Base-by-base conservation (phyloP, 1,139 yeast genomes). In the Taphrina sp. region DNA sequence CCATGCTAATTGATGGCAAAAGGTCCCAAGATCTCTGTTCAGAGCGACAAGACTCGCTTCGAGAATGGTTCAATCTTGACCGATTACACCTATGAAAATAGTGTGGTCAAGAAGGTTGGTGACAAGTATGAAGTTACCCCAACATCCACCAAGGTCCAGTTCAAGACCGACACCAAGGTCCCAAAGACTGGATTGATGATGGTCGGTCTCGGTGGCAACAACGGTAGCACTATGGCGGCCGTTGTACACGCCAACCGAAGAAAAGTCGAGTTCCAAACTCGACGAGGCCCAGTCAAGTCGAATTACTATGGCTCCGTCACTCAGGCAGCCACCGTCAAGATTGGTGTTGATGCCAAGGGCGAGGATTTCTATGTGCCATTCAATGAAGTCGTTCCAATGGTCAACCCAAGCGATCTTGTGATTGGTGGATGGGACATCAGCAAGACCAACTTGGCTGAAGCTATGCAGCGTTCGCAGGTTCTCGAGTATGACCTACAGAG, bases 291-390 rank as follows among this genome's bases (percentile, higher is more conserved):
- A 43, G 78, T 82, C 54, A 81, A 83, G 69, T 88, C 96, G 61
- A 89, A 89, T 74, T 89, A 89, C 73, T 89, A 80, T 65, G 97
- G 97, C 59, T 87, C 96, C n/a, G 96, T 90, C 59, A 90, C 96
- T 57, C 97, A 90, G 75, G 75, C 95, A 31, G 83, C 96, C 24
- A 90, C 97, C 43, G 75, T 90, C 64, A 89, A 89, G 74, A 78
- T 90, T 52, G 97, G 97, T 66, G 80, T 89, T 61, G 95, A 89
- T 68, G 77, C 77, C 61, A 67, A 74, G 23, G 96, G 96, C 58
- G 82, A 83, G 65, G 97, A 90, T 68, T 86, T 87, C 37, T 89
- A 85, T 68, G 95, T 92, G 53, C 97, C 97, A 38, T 90, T 90
- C 79, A 87, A 85, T 69, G 83, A 90, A 51, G 72, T 90, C 61